phyloP scores from a whole-genome alignment of 2,329 filamentous ascomycete species.

The Lasiodiplodia theobromae region DNA sequence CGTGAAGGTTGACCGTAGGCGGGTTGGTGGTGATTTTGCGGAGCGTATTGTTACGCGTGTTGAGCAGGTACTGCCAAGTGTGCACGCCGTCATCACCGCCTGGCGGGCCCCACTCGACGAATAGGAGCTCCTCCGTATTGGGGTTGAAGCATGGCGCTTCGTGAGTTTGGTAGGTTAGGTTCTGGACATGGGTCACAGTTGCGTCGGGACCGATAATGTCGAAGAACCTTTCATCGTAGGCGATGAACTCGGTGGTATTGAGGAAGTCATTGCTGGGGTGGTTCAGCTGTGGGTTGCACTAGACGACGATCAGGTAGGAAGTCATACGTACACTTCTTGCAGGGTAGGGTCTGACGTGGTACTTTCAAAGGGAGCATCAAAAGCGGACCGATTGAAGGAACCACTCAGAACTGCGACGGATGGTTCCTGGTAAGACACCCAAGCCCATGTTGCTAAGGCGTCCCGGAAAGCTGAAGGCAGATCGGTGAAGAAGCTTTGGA shows the following conservation, averaged over 20 bases:
- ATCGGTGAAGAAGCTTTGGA: slow-evolving; percentile 15
- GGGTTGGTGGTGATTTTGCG: slow-evolving; percentile 31
- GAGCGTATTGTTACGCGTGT: slow-evolving; percentile 27
- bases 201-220: slow-evolving; percentile 33
- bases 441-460: slow-evolving; percentile 29
- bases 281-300: neutral
- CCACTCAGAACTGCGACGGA: slow-evolving; percentile 29
- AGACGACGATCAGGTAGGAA: neutral
- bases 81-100: slow-evolving; percentile 32
- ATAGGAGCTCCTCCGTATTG: slow-evolving; percentile 32
- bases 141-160: slow-evolving; percentile 33
- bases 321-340: slow-evolving; percentile 20
- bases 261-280: slow-evolving; percentile 25
- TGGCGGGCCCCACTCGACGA: slow-evolving; percentile 32
- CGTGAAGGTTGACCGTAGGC: slow-evolving; percentile 31
- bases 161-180: slow-evolving; percentile 32
- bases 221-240: slow-evolving; percentile 34
- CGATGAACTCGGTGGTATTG: slow-evolving; percentile 34
- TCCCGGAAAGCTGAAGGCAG: slow-evolving; percentile 14
- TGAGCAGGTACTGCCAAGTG: slow-evolving; percentile 32
- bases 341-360: slow-evolving; percentile 20
- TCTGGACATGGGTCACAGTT: slow-evolving; percentile 31
- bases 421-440: slow-evolving; percentile 30
- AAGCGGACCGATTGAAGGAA: slow-evolving; percentile 30
- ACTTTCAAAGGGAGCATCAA: slow-evolving; percentile 30